phyloP scores from a whole-genome alignment of 345 rosid species.

The Luvunga scandens region DNA sequence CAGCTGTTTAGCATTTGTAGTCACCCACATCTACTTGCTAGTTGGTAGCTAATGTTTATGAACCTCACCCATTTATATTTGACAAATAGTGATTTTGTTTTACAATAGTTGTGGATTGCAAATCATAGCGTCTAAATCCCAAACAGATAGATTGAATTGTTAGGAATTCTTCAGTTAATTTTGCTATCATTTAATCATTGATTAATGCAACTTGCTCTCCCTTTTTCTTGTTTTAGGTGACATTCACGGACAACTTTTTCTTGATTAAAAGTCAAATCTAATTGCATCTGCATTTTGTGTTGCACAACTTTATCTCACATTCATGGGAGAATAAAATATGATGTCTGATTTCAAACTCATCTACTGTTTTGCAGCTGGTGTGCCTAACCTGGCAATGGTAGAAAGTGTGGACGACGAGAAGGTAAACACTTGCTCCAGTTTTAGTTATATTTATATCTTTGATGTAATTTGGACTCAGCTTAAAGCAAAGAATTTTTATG shows the following conservation, averaged over 20 bases:
- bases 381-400: constrained; percentile 81
- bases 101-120: neutral
- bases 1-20: neutral
- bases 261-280: neutral
- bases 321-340: neutral
- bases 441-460: neutral
- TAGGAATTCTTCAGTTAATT: neutral
- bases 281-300: neutral
- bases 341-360: neutral
- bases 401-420: constrained; percentile 90
- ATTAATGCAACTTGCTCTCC: neutral
- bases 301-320: neutral
- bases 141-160: neutral
- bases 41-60: neutral
- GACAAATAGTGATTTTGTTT: too few relatives aligned
- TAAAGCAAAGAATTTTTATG: neutral
- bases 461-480: neutral
- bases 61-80: neutral
- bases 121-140: neutral
- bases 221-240: neutral
- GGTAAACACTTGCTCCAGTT: constrained; percentile 34
- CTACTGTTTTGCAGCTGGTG: constrained; percentile 59
- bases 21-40: neutral
- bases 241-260: neutral
- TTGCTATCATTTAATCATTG: neutral